A percentile compares a stretch with the other conserved stretches of the same genome.
These are phyloP conservation scores for Sicyos baderoa DNA, from an alignment of 306 rosid species.

Conservation along the genomic window DNA sequence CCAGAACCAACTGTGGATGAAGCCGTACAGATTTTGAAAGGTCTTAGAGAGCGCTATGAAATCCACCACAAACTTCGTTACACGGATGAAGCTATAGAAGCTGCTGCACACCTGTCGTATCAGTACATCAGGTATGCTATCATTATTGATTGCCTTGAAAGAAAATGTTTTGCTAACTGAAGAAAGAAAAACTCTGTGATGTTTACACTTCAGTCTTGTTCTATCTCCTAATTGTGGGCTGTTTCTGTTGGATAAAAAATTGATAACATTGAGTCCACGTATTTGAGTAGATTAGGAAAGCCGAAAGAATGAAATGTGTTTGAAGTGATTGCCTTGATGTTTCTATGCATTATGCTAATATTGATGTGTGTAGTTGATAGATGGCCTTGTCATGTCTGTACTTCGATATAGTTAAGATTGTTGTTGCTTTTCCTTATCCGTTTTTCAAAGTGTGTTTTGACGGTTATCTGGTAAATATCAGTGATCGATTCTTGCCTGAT, in stretches of 20 bases:
- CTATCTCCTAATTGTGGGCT: neutral
- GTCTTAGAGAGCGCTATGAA: conserved; percentile 90
- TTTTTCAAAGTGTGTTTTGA: conserved; percentile 1
- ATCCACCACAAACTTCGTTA: conserved; percentile 95
- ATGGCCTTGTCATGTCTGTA: neutral
- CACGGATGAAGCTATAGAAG: conserved; percentile 77
- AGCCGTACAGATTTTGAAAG: conserved; percentile 74
- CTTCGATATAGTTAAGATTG: neutral
- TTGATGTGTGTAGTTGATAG: neutral
- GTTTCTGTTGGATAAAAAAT: neutral
- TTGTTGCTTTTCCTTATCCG: neutral
- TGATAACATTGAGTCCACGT: neutral
- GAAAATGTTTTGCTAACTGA: neutral
- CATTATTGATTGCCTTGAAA: neutral
- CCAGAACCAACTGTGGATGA: conserved; percentile 93
- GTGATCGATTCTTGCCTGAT: conserved; percentile 93
- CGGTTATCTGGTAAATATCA: conserved; percentile 26
- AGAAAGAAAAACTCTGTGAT: neutral
- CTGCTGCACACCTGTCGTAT: conserved; percentile 83
- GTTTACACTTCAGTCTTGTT: neutral
- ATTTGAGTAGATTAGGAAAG: neutral
- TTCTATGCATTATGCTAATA: neutral
- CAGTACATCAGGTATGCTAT: conserved; percentile 78
- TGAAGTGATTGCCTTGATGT: neutral
- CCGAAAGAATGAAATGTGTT: no score